Conservation (phyloP, 805 yeast genomes). For the Phaffomyces thermotolerans region DNA sequence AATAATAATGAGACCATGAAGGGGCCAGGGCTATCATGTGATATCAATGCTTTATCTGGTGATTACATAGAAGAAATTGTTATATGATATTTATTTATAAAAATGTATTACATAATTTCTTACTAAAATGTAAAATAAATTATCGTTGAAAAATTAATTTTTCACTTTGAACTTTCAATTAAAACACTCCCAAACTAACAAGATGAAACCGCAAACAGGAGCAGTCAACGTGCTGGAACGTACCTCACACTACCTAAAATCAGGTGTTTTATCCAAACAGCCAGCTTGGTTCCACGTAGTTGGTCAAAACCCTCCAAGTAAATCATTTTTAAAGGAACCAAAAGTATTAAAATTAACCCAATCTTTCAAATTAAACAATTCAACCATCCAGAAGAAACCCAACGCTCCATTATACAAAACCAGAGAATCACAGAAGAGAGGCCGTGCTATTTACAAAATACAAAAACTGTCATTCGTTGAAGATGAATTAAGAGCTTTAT, state of each 20-base stretch:
- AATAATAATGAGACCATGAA: conserved; percentile 6
- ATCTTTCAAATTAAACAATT: conserved; percentile 10
- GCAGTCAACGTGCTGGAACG: conserved; percentile 75
- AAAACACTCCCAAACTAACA: too few relatives aligned
- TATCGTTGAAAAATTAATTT: background rate
- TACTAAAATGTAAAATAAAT: too few relatives aligned
- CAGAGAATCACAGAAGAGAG: conserved; percentile 12
- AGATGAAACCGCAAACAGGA: conserved; percentile 65
- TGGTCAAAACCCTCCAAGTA: conserved; percentile 73
- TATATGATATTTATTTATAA: too few relatives aligned
- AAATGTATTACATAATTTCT: too few relatives aligned
- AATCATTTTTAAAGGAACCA: conserved; percentile 36
- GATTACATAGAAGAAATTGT: conserved; percentile 1
- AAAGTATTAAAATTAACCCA: conserved; percentile 12
- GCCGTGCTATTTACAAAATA: conserved; percentile 12
- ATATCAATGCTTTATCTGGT: background rate
- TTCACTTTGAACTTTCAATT: too few relatives aligned
- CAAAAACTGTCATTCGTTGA: conserved; percentile 34
- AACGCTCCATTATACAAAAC: conserved; percentile 27
- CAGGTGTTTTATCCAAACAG: conserved; percentile 60
- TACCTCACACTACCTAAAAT: conserved; percentile 66
- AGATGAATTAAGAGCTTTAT: conserved; percentile 75
- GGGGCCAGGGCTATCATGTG: too few relatives aligned
- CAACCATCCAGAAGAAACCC: background rate
- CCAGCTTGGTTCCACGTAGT: conserved; percentile 92